A percentile compares a stretch with the other conserved stretches of the same genome.
Evolutionary conservation across 2,329 filamentous ascomycete genomes (phyloP).

Genomic region (Fusarium ambrosium): DNA sequence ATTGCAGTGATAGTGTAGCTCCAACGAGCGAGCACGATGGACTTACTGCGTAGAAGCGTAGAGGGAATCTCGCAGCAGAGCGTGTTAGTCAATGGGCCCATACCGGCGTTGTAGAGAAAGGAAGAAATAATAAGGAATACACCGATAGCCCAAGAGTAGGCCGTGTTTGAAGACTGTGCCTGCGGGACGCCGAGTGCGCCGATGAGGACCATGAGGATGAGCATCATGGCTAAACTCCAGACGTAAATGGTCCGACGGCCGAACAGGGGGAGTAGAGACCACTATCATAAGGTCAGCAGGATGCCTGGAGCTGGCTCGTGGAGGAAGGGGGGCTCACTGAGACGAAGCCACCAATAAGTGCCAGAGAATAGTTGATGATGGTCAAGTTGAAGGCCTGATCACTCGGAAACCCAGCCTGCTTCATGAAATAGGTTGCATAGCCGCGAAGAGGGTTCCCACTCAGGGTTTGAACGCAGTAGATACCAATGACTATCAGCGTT

Average conservation of each 20-base stretch:
- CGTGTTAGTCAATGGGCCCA: slow-evolving; percentile 59
- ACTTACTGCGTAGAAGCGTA: slow-evolving; percentile 57
- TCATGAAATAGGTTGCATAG: not conserved
- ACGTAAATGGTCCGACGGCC: not conserved
- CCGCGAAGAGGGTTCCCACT: not conserved
- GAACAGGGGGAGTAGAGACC: not conserved
- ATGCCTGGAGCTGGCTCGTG: not conserved
- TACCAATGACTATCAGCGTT: not conserved
- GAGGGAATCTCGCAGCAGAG: slow-evolving; percentile 55
- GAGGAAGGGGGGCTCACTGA: not conserved
- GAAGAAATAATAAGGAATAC: not conserved
- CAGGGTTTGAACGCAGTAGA: not conserved
- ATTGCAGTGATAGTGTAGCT: slow-evolving; percentile 57
- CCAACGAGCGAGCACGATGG: slow-evolving; percentile 56
- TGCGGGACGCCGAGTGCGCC: not conserved
- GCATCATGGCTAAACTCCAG: not conserved
- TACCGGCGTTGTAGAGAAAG: slow-evolving; percentile 51
- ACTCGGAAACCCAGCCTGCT: not conserved
- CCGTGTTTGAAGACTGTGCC: not conserved
- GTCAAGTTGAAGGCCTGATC: not conserved
- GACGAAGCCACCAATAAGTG: not conserved
- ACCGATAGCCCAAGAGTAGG: not conserved
- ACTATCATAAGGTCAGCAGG: not conserved
- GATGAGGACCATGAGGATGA: not conserved
- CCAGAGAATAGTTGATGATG: not conserved